A percentile compares a stretch with the other conserved stretches of the same genome.
These are phyloP conservation scores for Tripterygium wilfordii DNA, from an alignment of 177 flowering plant genomes.

Conservation along the genomic window DNA sequence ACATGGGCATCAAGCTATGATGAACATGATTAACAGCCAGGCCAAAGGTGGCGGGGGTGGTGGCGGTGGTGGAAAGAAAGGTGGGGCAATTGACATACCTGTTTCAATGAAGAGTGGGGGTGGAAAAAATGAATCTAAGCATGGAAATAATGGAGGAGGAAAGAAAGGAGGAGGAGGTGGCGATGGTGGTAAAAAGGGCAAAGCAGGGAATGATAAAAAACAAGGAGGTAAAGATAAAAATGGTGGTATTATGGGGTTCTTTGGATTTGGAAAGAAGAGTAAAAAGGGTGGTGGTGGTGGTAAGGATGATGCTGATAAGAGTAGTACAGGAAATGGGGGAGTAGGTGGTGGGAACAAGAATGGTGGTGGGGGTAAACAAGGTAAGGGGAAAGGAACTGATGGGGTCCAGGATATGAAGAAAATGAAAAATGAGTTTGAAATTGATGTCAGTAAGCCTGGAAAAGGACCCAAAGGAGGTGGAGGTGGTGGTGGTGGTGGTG, in stretches of 20 bases:
- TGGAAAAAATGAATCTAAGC: slow-evolving; percentile 18
- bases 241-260: slow-evolving; percentile 11
- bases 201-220: slow-evolving; percentile 7
- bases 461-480: slow-evolving; percentile 5
- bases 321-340: too few species aligned
- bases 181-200: slow-evolving; percentile 3
- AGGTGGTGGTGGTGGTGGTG: neutral
- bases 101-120: slow-evolving; percentile 22
- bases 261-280: slow-evolving; percentile 14
- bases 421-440: slow-evolving; percentile 20
- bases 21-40: slow-evolving; percentile 14
- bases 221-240: slow-evolving; percentile 15
- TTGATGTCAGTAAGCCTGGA: slow-evolving; percentile 16
- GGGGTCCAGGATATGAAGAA: slow-evolving; percentile 16
- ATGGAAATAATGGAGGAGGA: slow-evolving; percentile 6
- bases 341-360: slow-evolving; percentile 9
- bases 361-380: slow-evolving; percentile 15
- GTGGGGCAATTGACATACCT: slow-evolving; percentile 26
- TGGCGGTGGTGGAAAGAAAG: slow-evolving; percentile 24
- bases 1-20: slow-evolving; percentile 17
- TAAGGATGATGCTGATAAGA: slow-evolving; percentile 9
- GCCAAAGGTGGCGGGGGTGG: too few species aligned
- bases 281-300: slow-evolving; percentile 12
- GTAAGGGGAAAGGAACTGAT: slow-evolving; percentile 21
- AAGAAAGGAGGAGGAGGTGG: slow-evolving; percentile 10